phyloP scores from a whole-genome alignment of 2,329 filamentous ascomycete genomes.

The Botrytis tulipae region DNA sequence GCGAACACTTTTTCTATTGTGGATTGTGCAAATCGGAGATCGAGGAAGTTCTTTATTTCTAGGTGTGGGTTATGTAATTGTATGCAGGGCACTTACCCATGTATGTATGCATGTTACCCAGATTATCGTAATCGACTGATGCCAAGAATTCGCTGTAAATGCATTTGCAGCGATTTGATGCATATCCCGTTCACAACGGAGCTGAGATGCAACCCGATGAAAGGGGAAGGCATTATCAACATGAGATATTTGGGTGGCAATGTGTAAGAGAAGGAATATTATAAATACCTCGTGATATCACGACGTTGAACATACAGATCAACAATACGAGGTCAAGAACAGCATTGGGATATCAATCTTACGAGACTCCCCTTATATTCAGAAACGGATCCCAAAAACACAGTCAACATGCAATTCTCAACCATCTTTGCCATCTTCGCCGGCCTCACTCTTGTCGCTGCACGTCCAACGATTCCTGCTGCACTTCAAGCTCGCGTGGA shows the following conservation, averaged over 20 bases:
- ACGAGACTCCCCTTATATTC: neutral
- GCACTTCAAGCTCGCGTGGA: neutral
- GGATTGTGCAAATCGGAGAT: neutral
- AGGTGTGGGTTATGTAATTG: neutral
- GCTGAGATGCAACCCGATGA: neutral
- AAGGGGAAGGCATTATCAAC: neutral
- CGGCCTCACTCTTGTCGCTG: neutral
- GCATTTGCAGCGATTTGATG: neutral
- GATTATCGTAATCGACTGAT: neutral
- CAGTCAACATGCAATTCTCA: conserved; percentile 5
- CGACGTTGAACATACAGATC: neutral
- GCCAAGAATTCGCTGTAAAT: neutral
- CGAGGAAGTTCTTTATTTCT: neutral
- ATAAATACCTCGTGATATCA: neutral
- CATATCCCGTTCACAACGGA: neutral
- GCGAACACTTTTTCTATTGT: neutral
- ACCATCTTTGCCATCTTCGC: neutral
- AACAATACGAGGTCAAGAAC: neutral
- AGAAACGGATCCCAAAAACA: neutral
- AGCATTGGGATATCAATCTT: neutral
- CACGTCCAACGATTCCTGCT: conserved; percentile 2
- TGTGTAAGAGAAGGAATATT: too few species aligned
- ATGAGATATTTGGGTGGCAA: neutral
- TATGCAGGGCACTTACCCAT: neutral
- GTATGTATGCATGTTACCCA: neutral